Conservation (phyloP, 139 green algal genomes). For the Closterium sp. region DNA sequence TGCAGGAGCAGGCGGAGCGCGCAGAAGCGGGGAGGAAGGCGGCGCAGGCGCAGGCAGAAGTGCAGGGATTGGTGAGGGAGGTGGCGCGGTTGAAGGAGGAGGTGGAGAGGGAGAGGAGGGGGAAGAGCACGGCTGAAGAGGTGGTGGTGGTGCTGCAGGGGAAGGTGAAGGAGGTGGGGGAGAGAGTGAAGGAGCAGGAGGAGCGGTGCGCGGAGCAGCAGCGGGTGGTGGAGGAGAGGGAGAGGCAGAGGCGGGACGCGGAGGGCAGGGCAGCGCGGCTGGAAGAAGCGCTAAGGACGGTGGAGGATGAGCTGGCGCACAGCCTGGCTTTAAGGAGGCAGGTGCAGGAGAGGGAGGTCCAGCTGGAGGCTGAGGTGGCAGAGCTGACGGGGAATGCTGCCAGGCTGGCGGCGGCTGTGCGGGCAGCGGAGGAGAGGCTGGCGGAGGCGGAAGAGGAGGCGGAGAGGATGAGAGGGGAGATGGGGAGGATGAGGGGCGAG, state of each 20-base stretch:
- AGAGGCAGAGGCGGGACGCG: neutral
- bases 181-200: neutral
- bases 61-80: neutral
- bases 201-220: conserved; percentile 20
- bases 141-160: neutral
- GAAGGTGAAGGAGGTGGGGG: neutral
- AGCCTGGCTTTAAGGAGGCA: neutral
- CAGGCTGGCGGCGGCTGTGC: neutral
- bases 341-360: neutral
- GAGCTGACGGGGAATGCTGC: conserved; percentile 2
- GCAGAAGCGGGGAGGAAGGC: conserved; percentile 4
- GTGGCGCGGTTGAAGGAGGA: conserved; percentile 9
- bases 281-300: neutral
- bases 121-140: neutral
- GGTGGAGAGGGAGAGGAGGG: neutral
- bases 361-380: conserved; percentile 1
- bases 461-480: neutral
- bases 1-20: neutral
- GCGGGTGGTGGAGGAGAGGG: neutral
- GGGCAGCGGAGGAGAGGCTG: neutral
- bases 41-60: neutral
- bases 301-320: neutral
- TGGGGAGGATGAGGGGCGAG: conserved; percentile 1
- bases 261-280: neutral
- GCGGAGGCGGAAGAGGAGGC: neutral